Conservation (phyloP, 805 yeast species). For the Blastobotrys mokoenaii region DNA sequence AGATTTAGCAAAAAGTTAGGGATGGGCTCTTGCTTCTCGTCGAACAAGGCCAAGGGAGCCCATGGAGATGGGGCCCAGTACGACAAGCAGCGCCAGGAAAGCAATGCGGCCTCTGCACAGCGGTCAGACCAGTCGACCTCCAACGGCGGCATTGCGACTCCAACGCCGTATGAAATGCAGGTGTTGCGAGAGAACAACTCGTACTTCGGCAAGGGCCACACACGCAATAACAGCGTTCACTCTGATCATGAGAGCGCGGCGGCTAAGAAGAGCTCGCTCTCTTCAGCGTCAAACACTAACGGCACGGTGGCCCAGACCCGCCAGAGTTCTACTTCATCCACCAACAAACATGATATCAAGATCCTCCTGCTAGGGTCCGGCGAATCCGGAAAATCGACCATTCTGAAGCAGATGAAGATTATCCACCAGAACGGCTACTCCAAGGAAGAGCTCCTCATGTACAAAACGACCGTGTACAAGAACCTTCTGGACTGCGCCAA, state of each 20-base stretch:
- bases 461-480: slow-evolving; percentile 69
- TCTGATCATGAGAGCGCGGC: not conserved
- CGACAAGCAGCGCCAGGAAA: not conserved
- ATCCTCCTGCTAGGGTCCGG: slow-evolving; percentile 76
- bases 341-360: slow-evolving; percentile 42
- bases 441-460: slow-evolving; percentile 62
- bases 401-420: slow-evolving; percentile 74
- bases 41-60: slow-evolving; percentile 1
- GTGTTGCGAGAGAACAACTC: too few relatives aligned
- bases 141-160: too few relatives aligned
- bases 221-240: not conserved
- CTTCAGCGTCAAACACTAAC: not conserved
- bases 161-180: too few relatives aligned
- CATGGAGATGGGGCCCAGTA: not conserved
- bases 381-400: slow-evolving; percentile 74
- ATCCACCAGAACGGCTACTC: slow-evolving; percentile 65
- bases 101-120: too few relatives aligned
- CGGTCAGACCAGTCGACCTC: too few relatives aligned
- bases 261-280: not conserved
- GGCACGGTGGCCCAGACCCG: not conserved
- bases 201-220: not conserved
- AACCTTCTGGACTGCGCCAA: slow-evolving; percentile 73
- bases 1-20: too few relatives aligned
- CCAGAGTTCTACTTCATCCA: not conserved
- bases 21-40: slow-evolving; percentile 13